phyloP scores from a whole-genome alignment of 257 asterid species.

The Solanum clarkiae region DNA sequence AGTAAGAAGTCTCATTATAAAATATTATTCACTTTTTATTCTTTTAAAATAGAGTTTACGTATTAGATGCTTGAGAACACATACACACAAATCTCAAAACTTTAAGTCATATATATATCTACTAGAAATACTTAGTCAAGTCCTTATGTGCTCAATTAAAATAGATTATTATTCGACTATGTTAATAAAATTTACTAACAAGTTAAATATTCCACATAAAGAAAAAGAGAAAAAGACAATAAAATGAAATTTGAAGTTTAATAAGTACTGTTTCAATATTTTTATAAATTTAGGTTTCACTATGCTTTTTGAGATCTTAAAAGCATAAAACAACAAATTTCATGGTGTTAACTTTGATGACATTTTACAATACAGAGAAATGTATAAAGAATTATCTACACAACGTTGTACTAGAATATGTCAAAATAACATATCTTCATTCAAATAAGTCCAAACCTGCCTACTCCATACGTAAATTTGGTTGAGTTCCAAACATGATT shows the following conservation, averaged over 20 bases:
- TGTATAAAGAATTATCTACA: background rate
- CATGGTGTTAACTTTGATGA: background rate
- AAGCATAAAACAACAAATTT: background rate
- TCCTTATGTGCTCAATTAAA: too few relatives aligned
- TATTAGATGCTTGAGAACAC: too few relatives aligned
- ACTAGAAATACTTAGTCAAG: too few relatives aligned
- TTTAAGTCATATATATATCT: too few relatives aligned
- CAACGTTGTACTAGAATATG: background rate
- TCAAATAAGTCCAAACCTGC: background rate
- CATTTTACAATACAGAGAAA: background rate
- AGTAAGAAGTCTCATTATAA: too few relatives aligned
- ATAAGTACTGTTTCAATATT: background rate
- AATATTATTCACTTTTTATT: too few relatives aligned
- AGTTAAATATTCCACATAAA: background rate
- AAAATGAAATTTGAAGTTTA: background rate
- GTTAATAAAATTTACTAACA: background rate
- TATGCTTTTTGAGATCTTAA: background rate
- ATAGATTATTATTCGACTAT: too few relatives aligned
- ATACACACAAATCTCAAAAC: too few relatives aligned
- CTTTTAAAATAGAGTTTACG: too few relatives aligned
- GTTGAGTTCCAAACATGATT: background rate
- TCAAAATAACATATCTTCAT: background rate
- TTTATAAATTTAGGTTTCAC: background rate
- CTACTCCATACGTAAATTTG: background rate
- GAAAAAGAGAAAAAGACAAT: background rate